These are phyloP conservation scores for Daldinia vernicosa DNA, from an alignment of 495 filamentous ascomycete species.

Conservation along the genomic window DNA sequence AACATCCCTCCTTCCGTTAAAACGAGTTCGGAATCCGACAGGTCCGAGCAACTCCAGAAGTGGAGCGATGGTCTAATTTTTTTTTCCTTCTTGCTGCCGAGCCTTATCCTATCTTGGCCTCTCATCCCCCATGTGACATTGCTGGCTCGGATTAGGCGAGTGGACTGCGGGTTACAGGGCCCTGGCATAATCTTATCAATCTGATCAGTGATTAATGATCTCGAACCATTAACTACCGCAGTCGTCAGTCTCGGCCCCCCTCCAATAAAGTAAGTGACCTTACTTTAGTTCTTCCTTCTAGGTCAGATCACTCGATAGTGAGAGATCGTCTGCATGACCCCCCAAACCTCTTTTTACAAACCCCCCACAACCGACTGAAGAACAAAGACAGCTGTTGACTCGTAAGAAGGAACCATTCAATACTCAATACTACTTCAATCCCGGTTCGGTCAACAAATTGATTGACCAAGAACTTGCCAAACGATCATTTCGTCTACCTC, in stretches of 20 bases:
- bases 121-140: slow-evolving; percentile 36
- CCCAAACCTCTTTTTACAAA: slow-evolving; percentile 9
- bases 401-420: slow-evolving; percentile 21
- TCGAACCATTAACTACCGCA: slow-evolving; percentile 34
- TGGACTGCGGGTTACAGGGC: slow-evolving; percentile 34
- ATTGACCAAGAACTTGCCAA: slow-evolving; percentile 12
- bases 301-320: not conserved
- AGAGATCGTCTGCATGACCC: slow-evolving; percentile 18
- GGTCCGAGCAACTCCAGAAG: slow-evolving; percentile 34
- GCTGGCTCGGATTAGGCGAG: slow-evolving; percentile 13
- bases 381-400: slow-evolving; percentile 13
- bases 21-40: slow-evolving; percentile 42
- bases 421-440: slow-evolving; percentile 25
- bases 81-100: slow-evolving; percentile 13
- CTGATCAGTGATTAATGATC: slow-evolving; percentile 52
- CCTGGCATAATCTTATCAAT: slow-evolving; percentile 55
- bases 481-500: slow-evolving; percentile 11
- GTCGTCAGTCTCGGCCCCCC: not conserved
- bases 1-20: slow-evolving; percentile 1
- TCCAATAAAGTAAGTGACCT: not conserved
- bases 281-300: not conserved
- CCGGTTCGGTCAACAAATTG: not conserved
- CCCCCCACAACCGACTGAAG: slow-evolving; percentile 22
- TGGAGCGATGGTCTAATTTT: slow-evolving; percentile 31
- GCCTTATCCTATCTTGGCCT: slow-evolving; percentile 20